These are phyloP conservation scores for Acorus calamus DNA, from an alignment of 106 monocot species.

Conservation along the genomic window DNA sequence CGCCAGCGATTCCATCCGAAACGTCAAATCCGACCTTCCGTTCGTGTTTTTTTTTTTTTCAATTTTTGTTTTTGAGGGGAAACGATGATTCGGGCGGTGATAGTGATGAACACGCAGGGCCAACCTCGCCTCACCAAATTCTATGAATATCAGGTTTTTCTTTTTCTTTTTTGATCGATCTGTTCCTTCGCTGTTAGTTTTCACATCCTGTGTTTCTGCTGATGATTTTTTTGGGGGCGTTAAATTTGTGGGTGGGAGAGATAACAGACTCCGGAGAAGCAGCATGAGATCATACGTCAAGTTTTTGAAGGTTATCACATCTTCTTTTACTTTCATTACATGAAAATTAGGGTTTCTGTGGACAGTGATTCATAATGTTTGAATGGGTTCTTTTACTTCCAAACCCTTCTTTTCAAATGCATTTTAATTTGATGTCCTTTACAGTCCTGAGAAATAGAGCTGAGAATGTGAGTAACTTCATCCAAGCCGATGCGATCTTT, in stretches of 20 bases:
- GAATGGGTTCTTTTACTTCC: neutral
- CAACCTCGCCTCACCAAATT: constrained; percentile 78
- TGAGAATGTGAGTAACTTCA: constrained; percentile 76
- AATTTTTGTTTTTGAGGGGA: no score
- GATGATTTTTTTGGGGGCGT: neutral
- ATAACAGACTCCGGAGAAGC: constrained; percentile 70
- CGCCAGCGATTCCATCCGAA: no score
- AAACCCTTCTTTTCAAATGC: neutral
- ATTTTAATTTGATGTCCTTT: constrained; percentile 2
- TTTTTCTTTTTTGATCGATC: neutral
- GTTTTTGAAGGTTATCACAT: constrained; percentile 40
- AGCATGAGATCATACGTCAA: constrained; percentile 55
- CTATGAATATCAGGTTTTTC: constrained; percentile 74
- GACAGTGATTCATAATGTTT: no score
- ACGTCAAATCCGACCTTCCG: no score
- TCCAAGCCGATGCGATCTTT: constrained; percentile 58
- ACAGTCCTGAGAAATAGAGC: constrained; percentile 57
- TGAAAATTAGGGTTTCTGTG: no score
- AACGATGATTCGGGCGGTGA: constrained; percentile 78
- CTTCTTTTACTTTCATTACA: neutral
- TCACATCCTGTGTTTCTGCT: neutral
- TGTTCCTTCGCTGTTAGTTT: neutral
- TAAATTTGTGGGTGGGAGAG: neutral
- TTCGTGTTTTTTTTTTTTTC: no score
- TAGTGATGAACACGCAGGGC: constrained; percentile 82